Conservation (phyloP, 2,329 filamentous ascomycete species). For the Venturia nashicola region DNA sequence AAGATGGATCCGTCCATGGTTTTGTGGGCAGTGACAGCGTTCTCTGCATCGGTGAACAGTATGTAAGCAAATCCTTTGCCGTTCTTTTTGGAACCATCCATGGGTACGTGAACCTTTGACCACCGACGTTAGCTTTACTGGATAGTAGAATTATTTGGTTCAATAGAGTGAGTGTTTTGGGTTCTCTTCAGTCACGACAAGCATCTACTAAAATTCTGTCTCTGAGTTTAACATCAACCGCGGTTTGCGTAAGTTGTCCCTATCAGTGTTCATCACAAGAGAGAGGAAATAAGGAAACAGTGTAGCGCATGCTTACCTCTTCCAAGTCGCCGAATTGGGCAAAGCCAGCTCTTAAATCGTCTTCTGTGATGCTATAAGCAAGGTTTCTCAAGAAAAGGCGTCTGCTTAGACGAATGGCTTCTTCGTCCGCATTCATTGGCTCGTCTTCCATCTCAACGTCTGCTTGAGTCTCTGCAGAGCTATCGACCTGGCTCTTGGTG, state of each 20-base stretch:
- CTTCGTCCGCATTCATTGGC: slow-evolving; percentile 11
- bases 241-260: slow-evolving; percentile 95
- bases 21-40: slow-evolving; percentile 68
- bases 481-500: not conserved
- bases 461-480: not conserved
- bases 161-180: slow-evolving; percentile 21
- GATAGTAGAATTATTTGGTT: slow-evolving; percentile 13
- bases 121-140: slow-evolving; percentile 28
- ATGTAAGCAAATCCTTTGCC: slow-evolving; percentile 89
- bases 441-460: not conserved
- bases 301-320: slow-evolving; percentile 57
- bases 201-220: slow-evolving; percentile 99
- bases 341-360: slow-evolving; percentile 65
- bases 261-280: slow-evolving; percentile 92
- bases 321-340: slow-evolving; percentile 60
- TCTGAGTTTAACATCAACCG: slow-evolving; percentile 76
- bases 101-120: slow-evolving; percentile 69
- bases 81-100: slow-evolving; percentile 53
- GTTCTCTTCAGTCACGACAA: slow-evolving; percentile 49
- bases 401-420: slow-evolving; percentile 52
- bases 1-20: slow-evolving; percentile 75
- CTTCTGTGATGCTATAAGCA: slow-evolving; percentile 64
- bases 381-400: slow-evolving; percentile 85
- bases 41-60: slow-evolving; percentile 58
- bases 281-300: slow-evolving; percentile 14